These are phyloP conservation scores for Polymyxa betae DNA, from an alignment of 208 protist genomes.

Conservation along the genomic window DNA sequence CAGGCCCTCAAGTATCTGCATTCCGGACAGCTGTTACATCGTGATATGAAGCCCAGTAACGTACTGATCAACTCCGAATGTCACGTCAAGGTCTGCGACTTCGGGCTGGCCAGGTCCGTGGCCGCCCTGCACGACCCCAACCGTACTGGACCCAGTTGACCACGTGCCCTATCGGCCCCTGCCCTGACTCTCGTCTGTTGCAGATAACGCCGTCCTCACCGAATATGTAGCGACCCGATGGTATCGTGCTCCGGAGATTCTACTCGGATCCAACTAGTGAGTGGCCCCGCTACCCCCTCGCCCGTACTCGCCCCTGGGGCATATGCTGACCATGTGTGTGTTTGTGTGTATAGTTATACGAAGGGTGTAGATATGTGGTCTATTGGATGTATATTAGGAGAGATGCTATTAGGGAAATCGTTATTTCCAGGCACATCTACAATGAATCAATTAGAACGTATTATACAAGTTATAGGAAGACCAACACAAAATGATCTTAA, in stretches of 20 bases:
- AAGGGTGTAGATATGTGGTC: constrained; percentile 73
- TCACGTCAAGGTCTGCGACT: constrained; percentile 93
- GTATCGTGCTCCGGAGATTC: constrained; percentile 73
- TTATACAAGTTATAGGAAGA: constrained; percentile 64
- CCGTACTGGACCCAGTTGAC: not conserved
- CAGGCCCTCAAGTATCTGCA: constrained; percentile 70
- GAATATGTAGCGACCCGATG: constrained; percentile 75
- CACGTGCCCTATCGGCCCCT: not conserved
- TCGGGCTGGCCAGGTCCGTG: constrained; percentile 82
- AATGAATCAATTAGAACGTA: constrained; percentile 68
- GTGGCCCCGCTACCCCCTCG: constrained; percentile 63
- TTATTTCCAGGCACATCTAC: constrained; percentile 71
- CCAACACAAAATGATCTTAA: constrained; percentile 69
- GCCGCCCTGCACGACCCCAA: not conserved
- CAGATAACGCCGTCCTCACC: constrained; percentile 62
- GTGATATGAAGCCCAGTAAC: constrained; percentile 94
- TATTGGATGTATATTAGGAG: constrained; percentile 69
- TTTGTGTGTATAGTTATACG: constrained; percentile 16
- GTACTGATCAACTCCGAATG: constrained; percentile 91
- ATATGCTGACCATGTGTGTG: constrained; percentile 57
- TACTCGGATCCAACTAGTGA: constrained; percentile 71
- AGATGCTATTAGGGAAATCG: constrained; percentile 72
- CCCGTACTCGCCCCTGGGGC: constrained; percentile 70
- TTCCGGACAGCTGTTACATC: constrained; percentile 78
- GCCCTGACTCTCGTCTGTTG: too few species aligned